Conservation (phyloP, 2,329 filamentous ascomycete genomes). For the Ophiocordyceps australis region DNA sequence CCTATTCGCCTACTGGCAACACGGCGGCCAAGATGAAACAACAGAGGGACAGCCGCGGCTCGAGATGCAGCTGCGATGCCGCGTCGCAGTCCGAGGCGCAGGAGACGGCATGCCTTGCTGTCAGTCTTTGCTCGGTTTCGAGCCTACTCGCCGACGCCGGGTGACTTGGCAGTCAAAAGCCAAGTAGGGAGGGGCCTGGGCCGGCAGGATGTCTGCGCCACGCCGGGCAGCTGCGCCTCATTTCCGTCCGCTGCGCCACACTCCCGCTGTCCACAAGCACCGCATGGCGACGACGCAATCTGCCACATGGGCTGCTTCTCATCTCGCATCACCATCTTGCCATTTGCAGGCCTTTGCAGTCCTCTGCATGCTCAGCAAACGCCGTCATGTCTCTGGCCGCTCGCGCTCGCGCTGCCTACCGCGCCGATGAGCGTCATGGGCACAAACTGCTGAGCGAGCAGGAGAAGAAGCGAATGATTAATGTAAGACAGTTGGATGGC, state of each 20-base stretch:
- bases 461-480: conserved; percentile 17
- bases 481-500: conserved; percentile 8
- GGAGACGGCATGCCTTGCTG: not conserved
- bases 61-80: conserved; percentile 1
- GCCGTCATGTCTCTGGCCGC: conserved; percentile 15
- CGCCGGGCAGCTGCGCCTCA: no score
- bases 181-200: no score
- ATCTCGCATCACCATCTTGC: no score
- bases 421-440: conserved; percentile 16
- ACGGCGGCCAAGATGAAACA: conserved; percentile 10
- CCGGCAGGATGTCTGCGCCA: no score
- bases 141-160: no score
- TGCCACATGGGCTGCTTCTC: no score
- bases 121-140: not conserved
- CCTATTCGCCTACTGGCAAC: not conserved
- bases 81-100: conserved; percentile 1
- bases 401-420: conserved; percentile 18
- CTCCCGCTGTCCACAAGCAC: no score
- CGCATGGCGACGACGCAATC: no score
- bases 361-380: conserved; percentile 6
- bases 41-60: conserved; percentile 1
- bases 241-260: no score
- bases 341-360: not conserved
- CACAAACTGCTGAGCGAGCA: conserved; percentile 16
- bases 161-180: no score